phyloP scores from a whole-genome alignment of 495 filamentous ascomycete genomes.

The Daldinia vernicosa region DNA sequence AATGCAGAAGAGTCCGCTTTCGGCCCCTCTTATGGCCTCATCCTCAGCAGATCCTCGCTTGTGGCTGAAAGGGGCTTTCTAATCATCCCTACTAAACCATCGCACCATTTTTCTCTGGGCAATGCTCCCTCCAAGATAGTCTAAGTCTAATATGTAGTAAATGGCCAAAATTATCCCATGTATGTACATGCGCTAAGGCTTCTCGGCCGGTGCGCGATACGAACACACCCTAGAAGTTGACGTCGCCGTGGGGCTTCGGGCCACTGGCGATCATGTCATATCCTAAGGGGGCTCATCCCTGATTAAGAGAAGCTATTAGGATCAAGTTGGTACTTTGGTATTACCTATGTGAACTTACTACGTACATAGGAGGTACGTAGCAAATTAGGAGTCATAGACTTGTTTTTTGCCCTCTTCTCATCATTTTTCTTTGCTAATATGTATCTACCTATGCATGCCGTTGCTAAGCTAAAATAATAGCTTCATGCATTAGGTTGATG shows the following conservation, averaged over 20 bases:
- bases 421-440: not conserved
- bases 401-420: not conserved
- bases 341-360: not conserved
- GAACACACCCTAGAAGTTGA: slow-evolving; percentile 23
- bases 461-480: slow-evolving; percentile 23
- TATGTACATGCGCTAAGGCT: not conserved
- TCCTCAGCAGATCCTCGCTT: slow-evolving; percentile 27
- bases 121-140: slow-evolving; percentile 14
- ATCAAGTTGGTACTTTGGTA: slow-evolving; percentile 7
- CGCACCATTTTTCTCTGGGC: slow-evolving; percentile 30
- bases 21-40: slow-evolving; percentile 33
- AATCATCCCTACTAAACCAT: slow-evolving; percentile 29
- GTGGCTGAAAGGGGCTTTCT: slow-evolving; percentile 29
- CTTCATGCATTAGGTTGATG: slow-evolving; percentile 14
- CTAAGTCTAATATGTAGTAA: slow-evolving; percentile 5
- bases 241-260: slow-evolving; percentile 19
- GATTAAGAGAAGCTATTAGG: slow-evolving; percentile 15
- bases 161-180: not conserved
- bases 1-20: slow-evolving; percentile 30
- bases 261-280: slow-evolving; percentile 36
- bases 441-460: too few relatives aligned
- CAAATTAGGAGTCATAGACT: not conserved
- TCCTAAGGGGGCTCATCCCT: slow-evolving; percentile 29
- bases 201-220: slow-evolving; percentile 25
- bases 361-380: not conserved